Evolutionary conservation across 345 rosid genomes (phyloP), one percentile per base, ranked within the genome.

Genomic region (Arabis hirsuta): DNA sequence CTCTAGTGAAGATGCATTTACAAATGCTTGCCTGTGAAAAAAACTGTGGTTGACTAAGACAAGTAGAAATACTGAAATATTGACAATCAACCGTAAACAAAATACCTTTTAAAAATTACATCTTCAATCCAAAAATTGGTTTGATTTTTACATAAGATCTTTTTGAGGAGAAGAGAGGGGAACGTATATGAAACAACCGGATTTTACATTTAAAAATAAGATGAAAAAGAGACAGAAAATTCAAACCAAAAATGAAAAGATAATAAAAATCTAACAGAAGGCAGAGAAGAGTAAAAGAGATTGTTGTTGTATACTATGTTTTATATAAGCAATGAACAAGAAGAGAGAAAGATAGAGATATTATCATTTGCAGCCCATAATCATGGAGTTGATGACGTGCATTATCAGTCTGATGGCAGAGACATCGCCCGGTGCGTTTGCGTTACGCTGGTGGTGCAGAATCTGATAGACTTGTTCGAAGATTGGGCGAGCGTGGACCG

Each of bases 381-480:
- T 80, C 78, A 86, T 76, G 29, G 86, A 87, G 81, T 91, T 86
- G 55, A 91, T 82, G 71, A 95, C 95, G 38, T 82, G 91, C 82
- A 84, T 80, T 57, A 90, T 86, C 53, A 90, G 77, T 4, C 93
- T 93, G 55, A 87, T 80, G 31, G 76, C 78, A 11, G 84, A 55
- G 11, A 71, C 76, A 36, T 91, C 93, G 0, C 87, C 62, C 2
- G 91, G 86, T 20, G 80, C 73, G 80, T 70, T 86, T 20, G 80
- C 73, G 80, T 72, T 86, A 44, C 81, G 83, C 24, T 77, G 86
- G 27, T 82, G 89, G 53, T 63, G 82, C 67, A 91, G 73, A 55
- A 82, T 83, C 81, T 86, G 90, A 74, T 76, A 84, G 2, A 91
- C 97, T 73, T 95, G 96, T 57, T 95, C 91, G 32, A 88, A 79